phyloP scores from a whole-genome alignment of 2,329 filamentous ascomycete genomes.

The Diaporthe amygdali region DNA sequence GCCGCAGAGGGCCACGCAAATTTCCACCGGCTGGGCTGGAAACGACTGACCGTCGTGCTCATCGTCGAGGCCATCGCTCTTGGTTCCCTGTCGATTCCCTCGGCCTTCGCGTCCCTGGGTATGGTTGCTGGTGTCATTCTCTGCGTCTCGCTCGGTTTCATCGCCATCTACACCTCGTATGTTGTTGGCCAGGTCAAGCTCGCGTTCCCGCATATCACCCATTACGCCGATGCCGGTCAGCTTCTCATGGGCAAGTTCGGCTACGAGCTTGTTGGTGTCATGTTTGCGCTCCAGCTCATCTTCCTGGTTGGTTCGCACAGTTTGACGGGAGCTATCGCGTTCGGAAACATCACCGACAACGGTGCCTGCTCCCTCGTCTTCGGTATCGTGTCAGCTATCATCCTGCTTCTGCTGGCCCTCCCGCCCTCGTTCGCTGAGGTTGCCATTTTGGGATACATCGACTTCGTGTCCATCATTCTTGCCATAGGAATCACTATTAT shows the following conservation, averaged over 20 bases:
- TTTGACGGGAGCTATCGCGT: conserved; percentile 72
- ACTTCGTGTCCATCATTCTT: conserved; percentile 66
- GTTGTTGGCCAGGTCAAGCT: conserved; percentile 52
- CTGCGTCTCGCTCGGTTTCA: conserved; percentile 39
- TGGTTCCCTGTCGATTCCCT: conserved; percentile 55
- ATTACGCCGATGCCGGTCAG: conserved; percentile 71
- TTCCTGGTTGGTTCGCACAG: conserved; percentile 77
- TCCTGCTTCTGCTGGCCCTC: conserved; percentile 51
- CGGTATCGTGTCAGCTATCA: conserved; percentile 49
- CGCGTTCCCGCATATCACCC: conserved; percentile 61
- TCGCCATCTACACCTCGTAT: conserved; percentile 47
- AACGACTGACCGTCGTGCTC: conserved; percentile 59
- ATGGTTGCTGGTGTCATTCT: conserved; percentile 51
- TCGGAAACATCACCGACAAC: conserved; percentile 67
- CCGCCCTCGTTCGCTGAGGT: conserved; percentile 55
- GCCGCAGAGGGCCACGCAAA: conserved; percentile 49
- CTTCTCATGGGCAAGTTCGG: conserved; percentile 65
- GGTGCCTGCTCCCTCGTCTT: conserved; percentile 52
- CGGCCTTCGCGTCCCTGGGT: conserved; percentile 57
- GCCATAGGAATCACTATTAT: conserved; percentile 73
- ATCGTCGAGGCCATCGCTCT: conserved; percentile 64
- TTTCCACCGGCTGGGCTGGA: conserved; percentile 61
- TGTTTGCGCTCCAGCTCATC: conserved; percentile 67
- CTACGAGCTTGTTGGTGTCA: conserved; percentile 65
- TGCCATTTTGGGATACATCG: conserved; percentile 55